Base-by-base conservation (phyloP, 1,284 basidiomycete genomes). In the Ustilago xerochloae region DNA sequence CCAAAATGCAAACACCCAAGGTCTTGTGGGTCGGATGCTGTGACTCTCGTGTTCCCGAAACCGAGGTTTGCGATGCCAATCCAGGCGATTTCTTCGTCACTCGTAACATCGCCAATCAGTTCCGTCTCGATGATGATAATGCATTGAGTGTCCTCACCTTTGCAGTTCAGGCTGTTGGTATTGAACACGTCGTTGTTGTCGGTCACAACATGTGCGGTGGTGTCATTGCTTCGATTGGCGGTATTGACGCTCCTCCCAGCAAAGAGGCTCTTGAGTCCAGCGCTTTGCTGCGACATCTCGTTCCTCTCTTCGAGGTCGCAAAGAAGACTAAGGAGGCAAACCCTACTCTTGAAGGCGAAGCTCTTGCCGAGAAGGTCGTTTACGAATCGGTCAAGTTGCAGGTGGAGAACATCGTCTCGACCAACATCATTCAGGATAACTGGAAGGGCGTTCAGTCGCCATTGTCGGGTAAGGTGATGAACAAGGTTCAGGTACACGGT, bases 131-230 rank as follows among this genome's bases (percentile, higher is more conserved):
- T 66, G 95, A 98, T 85, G 89, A 90, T 78, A 93, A 89, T 73
- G 90, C 90, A 1, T 87, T 90, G 50, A 89, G 93, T 1, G 92
- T 93, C 2, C 88, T 98, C 66, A 87, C 90, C 8, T 97, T 92
- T 84, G 94, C 92, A 8, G 87, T 97, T 38, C 88, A 89, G 72
- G 87, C 88, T 75, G 87, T 97, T 62, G 91, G 91, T 60, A 91
- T 95, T 41, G 88, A 92, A 85, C 92, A 97, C 86, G 91, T 94
- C 69, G 87, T 93, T 62, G 86, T 94, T 9, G 71, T 82, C 49
- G 85, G 85, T 16, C 85, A 85, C 79, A 85, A 83, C 1, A 80
- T 78, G 33, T 86, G 85, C 66, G 85, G 85, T 30, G 85, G 85
- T 55, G 83, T 86, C 38, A 62, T 58, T 20, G 85, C 85, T 1